Conservation (phyloP, 192 early-diverging fungal species). For the Pilaira anomala region DNA sequence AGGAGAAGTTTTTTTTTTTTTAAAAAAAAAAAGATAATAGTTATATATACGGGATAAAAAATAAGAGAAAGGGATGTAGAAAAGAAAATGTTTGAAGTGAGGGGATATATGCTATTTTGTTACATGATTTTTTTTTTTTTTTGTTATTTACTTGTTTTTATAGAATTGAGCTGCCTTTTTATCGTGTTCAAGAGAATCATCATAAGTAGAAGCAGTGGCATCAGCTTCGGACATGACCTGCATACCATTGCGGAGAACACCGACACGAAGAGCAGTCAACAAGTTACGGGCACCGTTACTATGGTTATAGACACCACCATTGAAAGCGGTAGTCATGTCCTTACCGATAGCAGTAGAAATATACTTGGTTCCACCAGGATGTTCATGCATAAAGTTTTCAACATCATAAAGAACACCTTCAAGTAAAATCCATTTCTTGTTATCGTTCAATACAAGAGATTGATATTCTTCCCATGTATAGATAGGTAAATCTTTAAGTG, state of each 20-base stretch:
- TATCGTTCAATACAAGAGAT: slow-evolving; percentile 60
- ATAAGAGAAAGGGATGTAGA: background rate
- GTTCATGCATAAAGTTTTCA: slow-evolving; percentile 75
- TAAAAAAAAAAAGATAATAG: background rate
- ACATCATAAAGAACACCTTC: slow-evolving; percentile 85
- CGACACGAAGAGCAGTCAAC: slow-evolving; percentile 69
- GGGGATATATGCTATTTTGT: slow-evolving; percentile 14
- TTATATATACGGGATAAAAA: slow-evolving; percentile 7
- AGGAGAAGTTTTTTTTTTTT: too few relatives aligned
- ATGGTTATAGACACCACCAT: slow-evolving; percentile 90
- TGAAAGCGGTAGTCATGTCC: slow-evolving; percentile 83
- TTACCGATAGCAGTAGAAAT: slow-evolving; percentile 73
- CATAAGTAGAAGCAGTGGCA: slow-evolving; percentile 3
- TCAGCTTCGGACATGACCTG: slow-evolving; percentile 25
- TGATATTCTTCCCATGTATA: slow-evolving; percentile 64
- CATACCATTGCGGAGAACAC: slow-evolving; percentile 54
- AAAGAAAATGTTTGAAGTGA: background rate
- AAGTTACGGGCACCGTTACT: slow-evolving; percentile 86
- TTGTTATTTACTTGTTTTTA: background rate
- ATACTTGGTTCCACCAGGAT: slow-evolving; percentile 82
- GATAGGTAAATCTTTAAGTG: slow-evolving; percentile 65
- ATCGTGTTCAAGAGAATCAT: slow-evolving; percentile 10
- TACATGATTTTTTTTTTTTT: background rate
- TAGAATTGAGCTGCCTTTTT: slow-evolving; percentile 13
- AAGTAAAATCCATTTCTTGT: slow-evolving; percentile 76